Base-by-base conservation (phyloP, 768 basidiomycete genomes). In the Galerina marginata region DNA sequence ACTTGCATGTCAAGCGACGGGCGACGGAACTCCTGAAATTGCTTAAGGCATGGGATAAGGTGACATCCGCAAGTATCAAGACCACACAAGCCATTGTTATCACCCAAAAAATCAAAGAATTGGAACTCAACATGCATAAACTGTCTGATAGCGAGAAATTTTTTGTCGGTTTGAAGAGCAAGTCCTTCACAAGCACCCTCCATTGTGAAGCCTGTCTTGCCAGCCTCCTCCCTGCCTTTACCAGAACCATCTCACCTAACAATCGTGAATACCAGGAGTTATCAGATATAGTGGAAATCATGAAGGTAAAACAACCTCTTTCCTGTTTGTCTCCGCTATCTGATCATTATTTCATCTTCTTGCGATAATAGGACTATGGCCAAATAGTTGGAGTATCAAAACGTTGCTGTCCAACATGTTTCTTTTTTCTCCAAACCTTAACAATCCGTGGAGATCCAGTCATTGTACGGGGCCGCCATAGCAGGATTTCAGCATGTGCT, bases 361-460 rank as follows among this genome's bases (percentile, higher is more conserved):
- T 58, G 29, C 39, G 40, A 36, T 50, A 36, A 58, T 16, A 59
- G 58, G 51, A 44, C 46, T 59, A 43, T 59, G 58, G 58, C 44
- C 54, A 4, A 20, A 40, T 51, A 20, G 33, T 61, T 51, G 60
- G 60, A 51, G 39, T 50, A 45, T 61, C 54, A 20, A 56, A 56
- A 47, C 47, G 26, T 61, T 56, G 54, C 48, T 61, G 60, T 47
- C 60, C 47, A 12, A 23, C 15, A 14, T 61, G 60, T 44, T 20
- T 14, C 20, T 16, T 36, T 16, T 53, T 56, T 20, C 54, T 61
- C 49, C 14, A 9, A 23, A 37, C 56, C n/a, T 46, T 56, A 50
- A 39, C 44, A 45, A 6, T 15, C 44, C 23, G 48, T 25, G n/a
- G 40, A 6, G 7, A 14, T 29, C 6, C 29, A n/a, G 48, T 60